Base-by-base conservation (phyloP, 176 grass and related monocot species). In the Lolium perenne region DNA sequence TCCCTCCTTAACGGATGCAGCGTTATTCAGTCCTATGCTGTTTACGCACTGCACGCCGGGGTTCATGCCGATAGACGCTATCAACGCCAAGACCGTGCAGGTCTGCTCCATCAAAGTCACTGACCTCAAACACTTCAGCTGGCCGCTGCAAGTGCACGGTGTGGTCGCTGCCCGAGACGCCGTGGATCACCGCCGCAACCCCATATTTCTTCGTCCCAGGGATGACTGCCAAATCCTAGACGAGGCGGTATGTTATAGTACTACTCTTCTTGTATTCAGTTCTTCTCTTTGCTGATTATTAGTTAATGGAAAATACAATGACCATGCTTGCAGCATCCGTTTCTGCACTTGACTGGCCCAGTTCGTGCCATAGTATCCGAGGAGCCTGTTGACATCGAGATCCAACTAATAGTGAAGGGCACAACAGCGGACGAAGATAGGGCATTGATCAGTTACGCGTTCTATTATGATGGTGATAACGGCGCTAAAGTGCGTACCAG, bases 11-110 rank as follows among this genome's bases (percentile, higher is more conserved):
- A 43, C 41, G 4, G 41, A 43, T 51, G 47, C 47, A 51, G 72
- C 72, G 0, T 17, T 53, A 4, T 51, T 75, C 1, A 75, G 72
- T 10, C 47, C 72, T 6, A 51, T 75, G 72, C 47, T 75, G 7
- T 75, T 75, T 29, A 75, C 72, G 9, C 46, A 75, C 72, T 51
- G 22, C 72, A 75, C 72, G 0, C 22, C 47, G 13, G 72, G 72
- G 2, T 51, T 50, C 23, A 5, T 9, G 0, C 47, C 72, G 8
- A 7, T 17, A 3, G 21, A 75, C 8, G 72, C 22, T 1, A 14
- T 17, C 72, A 12, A 0, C 22, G 22, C 21, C 12, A 26, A 15
- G 22, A 75, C 72, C 0, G 0, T 75, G 1, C 72, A 75, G 23
- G 15, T 75, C 22, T 75, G 22, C 0, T 75, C 22, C 0, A 53